Evolutionary conservation across 331 rosid genomes (phyloP), one percentile per base, ranked within the genome.

Genomic region (Malus hybrid): DNA sequence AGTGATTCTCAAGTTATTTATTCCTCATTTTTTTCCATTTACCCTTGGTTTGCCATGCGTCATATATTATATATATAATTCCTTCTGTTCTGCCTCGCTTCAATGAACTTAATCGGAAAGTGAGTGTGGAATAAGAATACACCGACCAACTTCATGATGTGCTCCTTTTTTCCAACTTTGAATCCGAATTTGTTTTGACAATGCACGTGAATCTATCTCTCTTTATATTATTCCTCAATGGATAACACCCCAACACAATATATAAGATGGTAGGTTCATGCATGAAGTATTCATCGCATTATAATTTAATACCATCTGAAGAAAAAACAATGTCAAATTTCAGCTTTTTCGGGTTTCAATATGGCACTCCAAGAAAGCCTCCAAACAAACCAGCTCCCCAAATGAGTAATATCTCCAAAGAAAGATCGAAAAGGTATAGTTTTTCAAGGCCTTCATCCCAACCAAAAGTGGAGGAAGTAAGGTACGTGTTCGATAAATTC

Each of bases 401-500:
- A 28, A 19, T 55, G 50, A 82, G 78, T 67, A 56, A 13, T n/a
- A 73, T 70, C 85, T 73, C 87, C 72, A 81, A 70, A 15, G 55
- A 78, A 19, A 83, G 56, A 48, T 79, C 8, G 20, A 39, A 64
- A 29, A 63, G 60, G 26, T 76, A 76, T 6, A 71, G 12, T 42
- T 6, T 75, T 3, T 80, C 68, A 36, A 20, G n/a, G 13, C 10
- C 65, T 24, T 80, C 80, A 9, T 52, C 76, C 36, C 74, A 73
- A 46, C 81, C 91, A 15, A 87, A 68, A 14, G 56, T 70, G 69
- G 93, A 89, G 46, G 95, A 93, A 75, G 77, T 87, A 55, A 90
- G 78, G 66, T 89, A 93, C 90, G 93, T 85, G 71, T 93, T 93
- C 26, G 80, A 87, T 52, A 93, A 93, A 74, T 90, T 80, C 14